Conservation (phyloP, 2,329 filamentous ascomycete genomes). For the Trichoderma polysporum region DNA sequence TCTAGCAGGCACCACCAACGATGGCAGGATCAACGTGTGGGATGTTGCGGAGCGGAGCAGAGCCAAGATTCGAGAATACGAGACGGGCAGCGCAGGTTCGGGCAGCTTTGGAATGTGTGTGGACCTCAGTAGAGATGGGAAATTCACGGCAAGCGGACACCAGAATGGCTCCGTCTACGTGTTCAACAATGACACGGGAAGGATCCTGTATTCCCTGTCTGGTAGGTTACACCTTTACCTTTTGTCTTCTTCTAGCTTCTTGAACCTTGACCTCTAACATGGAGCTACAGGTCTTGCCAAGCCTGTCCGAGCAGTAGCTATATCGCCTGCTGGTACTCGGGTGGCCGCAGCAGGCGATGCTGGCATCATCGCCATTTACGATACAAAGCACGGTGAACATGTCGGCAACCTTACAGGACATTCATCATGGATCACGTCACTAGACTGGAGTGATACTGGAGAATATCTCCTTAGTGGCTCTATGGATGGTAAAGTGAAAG, state of each 20-base stretch:
- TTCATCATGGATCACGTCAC: slow-evolving; percentile 81
- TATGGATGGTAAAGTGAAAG: slow-evolving; percentile 91
- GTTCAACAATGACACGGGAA: slow-evolving; percentile 88
- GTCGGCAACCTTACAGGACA: slow-evolving; percentile 80
- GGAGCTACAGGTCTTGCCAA: slow-evolving; percentile 70
- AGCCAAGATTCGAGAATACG: slow-evolving; percentile 75
- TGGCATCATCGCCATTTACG: slow-evolving; percentile 85
- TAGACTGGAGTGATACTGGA: slow-evolving; percentile 92
- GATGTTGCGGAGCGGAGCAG: slow-evolving; percentile 58
- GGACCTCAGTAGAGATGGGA: slow-evolving; percentile 76
- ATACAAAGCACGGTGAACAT: slow-evolving; percentile 88
- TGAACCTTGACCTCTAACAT: slow-evolving; percentile 17
- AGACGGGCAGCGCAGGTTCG: slow-evolving; percentile 68
- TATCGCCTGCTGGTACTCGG: slow-evolving; percentile 80
- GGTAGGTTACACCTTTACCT: slow-evolving; percentile 49
- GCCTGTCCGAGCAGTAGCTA: slow-evolving; percentile 79
- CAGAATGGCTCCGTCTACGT: slow-evolving; percentile 90
- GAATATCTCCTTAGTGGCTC: slow-evolving; percentile 86
- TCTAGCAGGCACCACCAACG: slow-evolving; percentile 82
- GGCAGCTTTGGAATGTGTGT: slow-evolving; percentile 89
- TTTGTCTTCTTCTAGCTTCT: background rate
- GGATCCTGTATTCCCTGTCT: slow-evolving; percentile 80
- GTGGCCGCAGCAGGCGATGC: slow-evolving; percentile 90
- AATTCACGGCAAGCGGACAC: slow-evolving; percentile 86
- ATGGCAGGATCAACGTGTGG: slow-evolving; percentile 89